Percentiles rank a stretch among this genome's conserved stretches.
These are phyloP conservation scores for Orobanche coerulescens DNA, from an alignment of 257 asterid species.

Conservation along the genomic window DNA sequence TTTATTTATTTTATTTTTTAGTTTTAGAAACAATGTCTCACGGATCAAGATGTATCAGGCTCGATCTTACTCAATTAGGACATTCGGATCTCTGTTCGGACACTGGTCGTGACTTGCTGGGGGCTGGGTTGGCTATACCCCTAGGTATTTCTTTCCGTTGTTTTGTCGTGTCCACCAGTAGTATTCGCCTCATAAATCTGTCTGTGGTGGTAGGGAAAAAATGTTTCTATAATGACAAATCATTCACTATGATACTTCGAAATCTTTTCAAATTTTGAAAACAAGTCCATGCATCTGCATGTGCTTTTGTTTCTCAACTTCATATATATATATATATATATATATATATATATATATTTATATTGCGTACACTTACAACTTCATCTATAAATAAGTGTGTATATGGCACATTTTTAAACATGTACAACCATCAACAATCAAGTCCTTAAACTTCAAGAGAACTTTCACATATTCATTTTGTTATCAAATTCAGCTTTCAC, in stretches of 20 bases:
- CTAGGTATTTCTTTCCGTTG: too few relatives aligned
- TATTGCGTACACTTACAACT: background rate
- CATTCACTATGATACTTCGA: background rate
- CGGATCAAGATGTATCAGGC: too few relatives aligned
- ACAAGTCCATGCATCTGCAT: slow-evolving; percentile 25
- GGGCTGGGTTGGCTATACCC: too few relatives aligned
- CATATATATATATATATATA: background rate
- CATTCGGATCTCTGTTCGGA: too few relatives aligned
- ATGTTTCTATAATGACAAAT: background rate
- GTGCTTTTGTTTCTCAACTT: slow-evolving; percentile 19
- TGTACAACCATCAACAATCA: slow-evolving; percentile 16
- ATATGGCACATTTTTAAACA: background rate
- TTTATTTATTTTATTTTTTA: too few relatives aligned
- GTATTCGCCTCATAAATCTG: too few relatives aligned
- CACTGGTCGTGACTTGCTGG: too few relatives aligned
- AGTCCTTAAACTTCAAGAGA: background rate
- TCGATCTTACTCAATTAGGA: too few relatives aligned
- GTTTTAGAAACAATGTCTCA: too few relatives aligned
- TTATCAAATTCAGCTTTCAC: background rate
- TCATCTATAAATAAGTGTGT: slow-evolving; percentile 1
- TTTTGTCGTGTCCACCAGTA: too few relatives aligned
- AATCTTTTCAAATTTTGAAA: background rate
- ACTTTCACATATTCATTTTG: background rate
- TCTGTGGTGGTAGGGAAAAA: slow-evolving; percentile 1
- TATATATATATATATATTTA: too few relatives aligned